Base-by-base conservation (phyloP, 2,329 filamentous ascomycete species). In the Fusarium sp. region DNA sequence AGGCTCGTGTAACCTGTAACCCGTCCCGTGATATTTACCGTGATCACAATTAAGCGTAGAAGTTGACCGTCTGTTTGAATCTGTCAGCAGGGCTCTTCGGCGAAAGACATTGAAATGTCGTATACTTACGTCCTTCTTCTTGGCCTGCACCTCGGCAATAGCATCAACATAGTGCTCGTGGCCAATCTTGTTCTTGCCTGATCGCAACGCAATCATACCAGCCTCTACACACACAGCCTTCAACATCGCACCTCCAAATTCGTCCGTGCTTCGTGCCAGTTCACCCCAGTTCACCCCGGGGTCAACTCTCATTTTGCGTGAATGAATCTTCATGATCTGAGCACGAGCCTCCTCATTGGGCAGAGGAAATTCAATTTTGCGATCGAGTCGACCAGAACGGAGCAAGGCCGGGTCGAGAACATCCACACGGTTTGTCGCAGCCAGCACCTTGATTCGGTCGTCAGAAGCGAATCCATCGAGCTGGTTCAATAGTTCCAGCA, bases 91-190 rank as follows among this genome's bases (percentile, higher is more conserved):
- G 32, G n/a, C 27, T 7, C 11, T 38, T 20, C 4, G 18, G 25
- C 12, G 20, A 8, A 9, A 51, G 3, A 22, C 8, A 22, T n/a
- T 12, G 3, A 24, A 16, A 61, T 2, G n/a, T 18, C 18, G 8
- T 52, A 22, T 50, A 85, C 87, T 84, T 76, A 89, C 87, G 70
- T 97, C 94, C 89, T 97, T 97, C 92, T 97, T 97, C 91, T 97
- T 91, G 69, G 92, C 91, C 81, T 95, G 94, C 75, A 99, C 96
- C 83, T 99, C 96, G 40, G 94, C 89, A 81, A 99, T 98, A 66
- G 96, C 96, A 85, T 99, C 96, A 53, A 99, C 96, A 79, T 98
- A 99, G 82, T 99, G 94, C 85, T 99, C 96, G 80, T 99, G 96
- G 65, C 92, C 92, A 78, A 99, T 96, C 88, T 98, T 98, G 83